phyloP scores from a whole-genome alignment of 2,329 filamentous ascomycete species.

The Ophioceras dolichostomum region DNA sequence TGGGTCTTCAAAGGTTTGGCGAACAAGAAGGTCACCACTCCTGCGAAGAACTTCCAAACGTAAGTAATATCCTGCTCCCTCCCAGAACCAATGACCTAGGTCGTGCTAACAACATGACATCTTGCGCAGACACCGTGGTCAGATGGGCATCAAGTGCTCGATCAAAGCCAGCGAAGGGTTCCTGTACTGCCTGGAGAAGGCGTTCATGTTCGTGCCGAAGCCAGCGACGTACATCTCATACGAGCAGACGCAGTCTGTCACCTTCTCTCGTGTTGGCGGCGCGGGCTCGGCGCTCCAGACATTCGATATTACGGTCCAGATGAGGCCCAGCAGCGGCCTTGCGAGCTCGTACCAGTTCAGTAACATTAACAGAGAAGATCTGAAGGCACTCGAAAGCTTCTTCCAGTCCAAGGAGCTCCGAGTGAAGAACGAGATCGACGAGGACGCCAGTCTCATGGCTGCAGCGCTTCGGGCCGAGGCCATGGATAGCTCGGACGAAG shows the following conservation, averaged over 20 bases:
- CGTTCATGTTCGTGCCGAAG: constrained; percentile 98
- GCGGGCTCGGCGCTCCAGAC: constrained; percentile 89
- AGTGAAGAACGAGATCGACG: constrained; percentile 97
- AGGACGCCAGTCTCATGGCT: constrained; percentile 71
- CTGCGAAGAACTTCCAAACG: constrained; percentile 87
- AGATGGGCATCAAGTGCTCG: constrained; percentile 97
- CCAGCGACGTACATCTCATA: constrained; percentile 95
- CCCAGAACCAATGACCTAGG: no score
- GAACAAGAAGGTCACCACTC: constrained; percentile 88
- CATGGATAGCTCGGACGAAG: constrained; percentile 75
- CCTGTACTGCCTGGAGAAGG: constrained; percentile 93
- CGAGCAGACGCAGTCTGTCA: constrained; percentile 83
- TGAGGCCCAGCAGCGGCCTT: constrained; percentile 78
- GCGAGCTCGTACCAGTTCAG: constrained; percentile 94
- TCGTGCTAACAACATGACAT: not conserved
- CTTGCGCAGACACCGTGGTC: constrained; percentile 61
- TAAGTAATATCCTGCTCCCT: no score
- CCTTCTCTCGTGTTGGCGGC: constrained; percentile 90
- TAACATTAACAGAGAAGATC: constrained; percentile 98
- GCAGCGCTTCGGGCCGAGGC: constrained; percentile 75
- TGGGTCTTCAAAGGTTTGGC: constrained; percentile 92
- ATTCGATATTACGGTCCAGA: constrained; percentile 88
- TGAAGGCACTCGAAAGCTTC: constrained; percentile 91
- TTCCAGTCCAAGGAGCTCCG: constrained; percentile 93
- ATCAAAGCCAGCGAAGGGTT: constrained; percentile 99